phyloP scores from a whole-genome alignment of 208 protist species.

The Acanthamoeba quina region DNA sequence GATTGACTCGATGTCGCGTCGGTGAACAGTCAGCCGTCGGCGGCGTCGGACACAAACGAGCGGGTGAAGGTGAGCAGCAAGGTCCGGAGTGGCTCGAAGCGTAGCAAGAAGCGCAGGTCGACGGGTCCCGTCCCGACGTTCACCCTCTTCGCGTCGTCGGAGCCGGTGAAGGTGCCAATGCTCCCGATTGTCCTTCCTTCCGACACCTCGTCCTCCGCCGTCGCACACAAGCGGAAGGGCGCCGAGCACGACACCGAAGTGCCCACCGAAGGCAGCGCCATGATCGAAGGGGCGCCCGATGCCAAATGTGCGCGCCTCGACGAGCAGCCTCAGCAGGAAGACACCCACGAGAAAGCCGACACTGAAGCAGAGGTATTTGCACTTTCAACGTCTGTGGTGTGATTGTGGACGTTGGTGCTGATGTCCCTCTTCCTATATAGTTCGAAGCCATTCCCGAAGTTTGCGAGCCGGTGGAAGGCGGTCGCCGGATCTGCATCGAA shows the following conservation, averaged over 20 bases:
- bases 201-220: not conserved
- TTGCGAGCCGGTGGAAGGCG: not conserved
- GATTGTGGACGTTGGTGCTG: not conserved
- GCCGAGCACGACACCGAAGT: not conserved
- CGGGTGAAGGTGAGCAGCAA: not conserved
- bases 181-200: not conserved
- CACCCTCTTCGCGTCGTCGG: constrained; percentile 39
- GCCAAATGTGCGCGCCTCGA: constrained; percentile 10
- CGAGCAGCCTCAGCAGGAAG: not conserved
- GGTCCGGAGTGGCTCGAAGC: not conserved
- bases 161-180: constrained; percentile 32
- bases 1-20: too few species aligned
- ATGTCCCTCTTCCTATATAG: not conserved
- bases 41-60: not conserved
- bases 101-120: not conserved
- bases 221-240: not conserved
- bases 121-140: constrained; percentile 1
- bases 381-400: too few species aligned
- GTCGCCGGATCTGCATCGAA: not conserved
- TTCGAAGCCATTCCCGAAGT: constrained; percentile 1
- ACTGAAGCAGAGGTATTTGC: not conserved
- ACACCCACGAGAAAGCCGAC: not conserved
- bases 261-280: not conserved
- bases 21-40: not conserved
- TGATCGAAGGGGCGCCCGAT: not conserved